A percentile compares a stretch with the other conserved stretches of the same genome.
Conservation (phyloP, 257 asterid species). For the Nicotiana paniculata region DNA sequence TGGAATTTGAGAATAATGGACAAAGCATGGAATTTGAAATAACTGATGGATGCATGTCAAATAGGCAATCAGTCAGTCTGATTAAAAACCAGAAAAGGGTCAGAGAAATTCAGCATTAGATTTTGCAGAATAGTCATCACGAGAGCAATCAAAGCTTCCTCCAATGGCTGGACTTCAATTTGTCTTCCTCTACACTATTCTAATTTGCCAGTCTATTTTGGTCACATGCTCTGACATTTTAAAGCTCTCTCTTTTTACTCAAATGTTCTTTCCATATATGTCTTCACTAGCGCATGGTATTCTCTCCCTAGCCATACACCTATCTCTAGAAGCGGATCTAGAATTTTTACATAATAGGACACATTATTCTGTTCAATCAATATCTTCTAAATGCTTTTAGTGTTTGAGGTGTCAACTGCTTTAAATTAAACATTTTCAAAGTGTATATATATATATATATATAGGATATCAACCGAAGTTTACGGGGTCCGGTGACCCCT, state of each 20-base stretch:
- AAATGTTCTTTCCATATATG: neutral
- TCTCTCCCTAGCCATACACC: too few relatives aligned
- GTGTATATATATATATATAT: too few relatives aligned
- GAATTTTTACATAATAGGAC: too few relatives aligned
- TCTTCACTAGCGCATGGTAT: too few relatives aligned
- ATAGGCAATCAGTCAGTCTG: neutral
- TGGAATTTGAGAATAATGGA: neutral
- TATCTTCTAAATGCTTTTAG: too few relatives aligned
- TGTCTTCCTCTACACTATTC: conserved; percentile 14
- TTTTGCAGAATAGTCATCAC: conserved; percentile 24
- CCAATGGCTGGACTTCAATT: conserved; percentile 12
- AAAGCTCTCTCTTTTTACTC: conserved; percentile 6
- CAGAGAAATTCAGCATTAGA: conserved; percentile 9
- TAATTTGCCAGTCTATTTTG: conserved; percentile 16
- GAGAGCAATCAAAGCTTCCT: conserved; percentile 19
- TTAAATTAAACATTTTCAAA: too few relatives aligned
- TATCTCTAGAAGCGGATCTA: too few relatives aligned
- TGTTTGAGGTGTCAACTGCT: too few relatives aligned
- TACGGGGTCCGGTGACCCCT: too few relatives aligned
- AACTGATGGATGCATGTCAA: conserved; percentile 7
- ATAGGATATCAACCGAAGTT: too few relatives aligned
- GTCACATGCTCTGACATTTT: conserved; percentile 36
- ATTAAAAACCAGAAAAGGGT: neutral
- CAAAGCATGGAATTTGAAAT: neutral
- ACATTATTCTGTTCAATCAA: too few relatives aligned